phyloP scores from a whole-genome alignment of 371 early-diverging fungal species.

The Apophysomyces variabilis region DNA sequence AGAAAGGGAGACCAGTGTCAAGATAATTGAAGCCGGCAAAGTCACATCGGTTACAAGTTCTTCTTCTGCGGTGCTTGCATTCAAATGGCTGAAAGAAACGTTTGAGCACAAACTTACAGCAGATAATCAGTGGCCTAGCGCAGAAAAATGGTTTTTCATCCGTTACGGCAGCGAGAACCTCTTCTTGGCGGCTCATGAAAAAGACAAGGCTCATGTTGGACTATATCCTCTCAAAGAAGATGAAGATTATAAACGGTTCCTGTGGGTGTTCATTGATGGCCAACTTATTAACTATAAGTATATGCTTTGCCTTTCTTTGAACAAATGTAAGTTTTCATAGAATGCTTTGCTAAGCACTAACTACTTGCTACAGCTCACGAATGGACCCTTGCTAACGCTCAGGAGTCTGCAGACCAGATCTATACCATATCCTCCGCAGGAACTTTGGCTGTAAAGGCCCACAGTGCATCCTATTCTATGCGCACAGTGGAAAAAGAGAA shows the following conservation, averaged over 20 bases:
- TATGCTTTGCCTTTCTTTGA: slow-evolving; percentile 34
- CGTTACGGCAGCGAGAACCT: slow-evolving; percentile 41
- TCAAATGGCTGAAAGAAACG: slow-evolving; percentile 41
- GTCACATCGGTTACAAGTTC: slow-evolving; percentile 28
- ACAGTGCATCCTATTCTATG: slow-evolving; percentile 35
- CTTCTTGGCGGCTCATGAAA: slow-evolving; percentile 43
- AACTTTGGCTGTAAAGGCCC: slow-evolving; percentile 31
- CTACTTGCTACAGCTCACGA: slow-evolving; percentile 27
- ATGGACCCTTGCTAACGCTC: slow-evolving; percentile 41
- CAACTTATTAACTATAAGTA: slow-evolving; percentile 61
- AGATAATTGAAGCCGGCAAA: slow-evolving; percentile 43
- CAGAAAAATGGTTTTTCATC: slow-evolving; percentile 48
- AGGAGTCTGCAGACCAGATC: slow-evolving; percentile 34
- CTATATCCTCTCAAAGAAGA: slow-evolving; percentile 32
- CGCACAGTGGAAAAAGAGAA: slow-evolving; percentile 27
- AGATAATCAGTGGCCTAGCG: slow-evolving; percentile 33
- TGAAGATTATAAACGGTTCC: slow-evolving; percentile 42
- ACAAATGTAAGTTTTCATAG: not conserved
- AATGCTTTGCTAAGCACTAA: not conserved
- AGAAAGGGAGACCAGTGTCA: slow-evolving; percentile 33
- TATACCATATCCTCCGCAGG: slow-evolving; percentile 38
- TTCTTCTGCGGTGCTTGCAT: slow-evolving; percentile 32
- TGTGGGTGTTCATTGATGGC: slow-evolving; percentile 58
- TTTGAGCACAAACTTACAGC: slow-evolving; percentile 32
- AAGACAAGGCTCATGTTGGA: slow-evolving; percentile 39